A percentile compares a stretch with the other conserved stretches of the same genome.
phyloP scores from a whole-genome alignment of 768 basidiomycete genomes.

The Leccinellum rugosiceps region DNA sequence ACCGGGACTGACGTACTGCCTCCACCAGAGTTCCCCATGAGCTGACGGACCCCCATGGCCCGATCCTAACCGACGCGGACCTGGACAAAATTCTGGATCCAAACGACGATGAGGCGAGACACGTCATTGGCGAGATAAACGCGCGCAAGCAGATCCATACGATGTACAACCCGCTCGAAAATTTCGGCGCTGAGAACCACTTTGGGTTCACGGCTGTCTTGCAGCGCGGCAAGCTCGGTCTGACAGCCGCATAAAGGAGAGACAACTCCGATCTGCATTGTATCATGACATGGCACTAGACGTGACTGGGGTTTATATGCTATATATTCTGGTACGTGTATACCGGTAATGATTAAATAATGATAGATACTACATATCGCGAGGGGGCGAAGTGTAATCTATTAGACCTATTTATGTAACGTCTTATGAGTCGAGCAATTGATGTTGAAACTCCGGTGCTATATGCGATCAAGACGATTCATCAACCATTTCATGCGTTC shows the following conservation, averaged over 20 bases:
- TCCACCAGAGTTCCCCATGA: neutral
- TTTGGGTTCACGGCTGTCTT: conserved; percentile 9
- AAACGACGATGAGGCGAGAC: conserved; percentile 7
- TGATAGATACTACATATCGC: no score
- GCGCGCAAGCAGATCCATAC: conserved; percentile 12
- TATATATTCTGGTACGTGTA: no score
- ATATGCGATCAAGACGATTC: no score
- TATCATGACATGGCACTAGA: neutral
- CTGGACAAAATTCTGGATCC: neutral
- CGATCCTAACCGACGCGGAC: conserved; percentile 1
- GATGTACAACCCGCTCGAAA: conserved; percentile 13
- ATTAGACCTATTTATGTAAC: no score
- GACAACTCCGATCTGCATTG: neutral
- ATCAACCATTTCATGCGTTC: no score
- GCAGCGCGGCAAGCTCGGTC: conserved; percentile 3
- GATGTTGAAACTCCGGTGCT: no score
- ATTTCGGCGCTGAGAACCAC: conserved; percentile 11
- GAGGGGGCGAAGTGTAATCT: no score
- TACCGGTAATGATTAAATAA: no score
- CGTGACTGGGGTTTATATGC: neutral
- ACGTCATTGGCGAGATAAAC: conserved; percentile 12
- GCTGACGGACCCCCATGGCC: neutral
- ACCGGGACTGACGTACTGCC: neutral
- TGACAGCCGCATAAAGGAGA: neutral
- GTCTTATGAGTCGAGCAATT: no score